A percentile compares a stretch with the other conserved stretches of the same genome.
Evolutionary conservation across 1,284 basidiomycete species (phyloP).

Genomic region (Spongispora temasekensis): DNA sequence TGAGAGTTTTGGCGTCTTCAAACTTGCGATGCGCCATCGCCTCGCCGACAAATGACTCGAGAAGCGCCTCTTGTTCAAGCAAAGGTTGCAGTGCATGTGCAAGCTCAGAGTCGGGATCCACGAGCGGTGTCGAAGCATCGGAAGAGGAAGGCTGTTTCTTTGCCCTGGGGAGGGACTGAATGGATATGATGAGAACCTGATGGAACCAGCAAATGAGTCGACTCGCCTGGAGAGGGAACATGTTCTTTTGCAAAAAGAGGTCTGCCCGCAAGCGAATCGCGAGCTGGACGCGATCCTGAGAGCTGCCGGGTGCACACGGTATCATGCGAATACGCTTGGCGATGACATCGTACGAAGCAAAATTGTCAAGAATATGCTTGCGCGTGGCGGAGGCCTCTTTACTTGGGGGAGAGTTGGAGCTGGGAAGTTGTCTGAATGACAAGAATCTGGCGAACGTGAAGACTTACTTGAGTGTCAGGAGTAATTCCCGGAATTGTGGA

Average conservation of each 20-base stretch:
- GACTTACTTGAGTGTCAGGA: constrained; percentile 54
- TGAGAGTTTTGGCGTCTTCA: constrained; percentile 82
- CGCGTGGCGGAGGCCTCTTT: constrained; percentile 71
- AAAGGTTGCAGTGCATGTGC: constrained; percentile 79
- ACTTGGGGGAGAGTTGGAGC: constrained; percentile 60
- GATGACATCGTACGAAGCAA: constrained; percentile 86
- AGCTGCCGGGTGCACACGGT: constrained; percentile 64
- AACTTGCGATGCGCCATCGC: constrained; percentile 86
- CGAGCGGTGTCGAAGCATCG: constrained; percentile 31
- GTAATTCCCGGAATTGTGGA: constrained; percentile 72
- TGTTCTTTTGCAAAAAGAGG: constrained; percentile 85
- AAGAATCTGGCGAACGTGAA: not conserved
- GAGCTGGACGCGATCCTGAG: constrained; percentile 82
- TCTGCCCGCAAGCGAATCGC: constrained; percentile 81
- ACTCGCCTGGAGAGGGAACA: constrained; percentile 77
- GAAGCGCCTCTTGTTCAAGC: constrained; percentile 86
- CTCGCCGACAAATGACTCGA: constrained; percentile 82
- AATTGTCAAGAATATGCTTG: constrained; percentile 80
- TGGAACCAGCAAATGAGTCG: not conserved
- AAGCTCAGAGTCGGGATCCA: constrained; percentile 68
- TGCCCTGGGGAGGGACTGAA: constrained; percentile 63
- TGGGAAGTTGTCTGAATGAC: constrained; percentile 22
- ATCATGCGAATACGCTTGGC: constrained; percentile 82
- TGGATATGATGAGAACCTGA: constrained; percentile 1
- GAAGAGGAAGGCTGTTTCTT: constrained; percentile 38